Evolutionary conservation across 495 filamentous ascomycete species (phyloP).

Genomic region (Penicillium flavigenum): DNA sequence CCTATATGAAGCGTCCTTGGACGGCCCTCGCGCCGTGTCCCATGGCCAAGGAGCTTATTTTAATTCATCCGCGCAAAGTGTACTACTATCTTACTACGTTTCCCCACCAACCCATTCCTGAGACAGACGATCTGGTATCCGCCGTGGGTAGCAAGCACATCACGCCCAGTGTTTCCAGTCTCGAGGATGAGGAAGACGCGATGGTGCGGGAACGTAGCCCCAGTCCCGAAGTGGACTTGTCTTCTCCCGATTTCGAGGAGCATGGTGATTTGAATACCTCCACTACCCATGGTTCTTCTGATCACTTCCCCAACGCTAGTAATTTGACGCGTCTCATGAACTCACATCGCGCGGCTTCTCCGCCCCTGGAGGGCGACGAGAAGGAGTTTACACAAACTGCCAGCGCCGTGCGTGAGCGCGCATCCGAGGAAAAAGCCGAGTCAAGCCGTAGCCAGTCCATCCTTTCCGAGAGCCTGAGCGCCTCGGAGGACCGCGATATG

Average conservation of each 20-base stretch:
- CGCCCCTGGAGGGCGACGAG: slow-evolving; percentile 92
- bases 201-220: slow-evolving; percentile 72
- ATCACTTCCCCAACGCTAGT: slow-evolving; percentile 32
- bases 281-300: slow-evolving; percentile 49
- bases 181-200: slow-evolving; percentile 70
- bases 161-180: slow-evolving; percentile 81
- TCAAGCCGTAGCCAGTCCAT: slow-evolving; percentile 33
- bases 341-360: slow-evolving; percentile 70
- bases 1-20: slow-evolving; percentile 89
- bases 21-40: slow-evolving; percentile 79
- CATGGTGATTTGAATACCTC: slow-evolving; percentile 50
- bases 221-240: slow-evolving; percentile 91
- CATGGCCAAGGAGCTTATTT: slow-evolving; percentile 85
- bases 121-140: slow-evolving; percentile 55
- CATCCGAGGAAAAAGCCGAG: slow-evolving; percentile 52
- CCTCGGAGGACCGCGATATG: slow-evolving; percentile 33
- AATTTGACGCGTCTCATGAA: slow-evolving; percentile 50
- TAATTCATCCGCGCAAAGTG: slow-evolving; percentile 88
- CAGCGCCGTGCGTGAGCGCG: slow-evolving; percentile 76
- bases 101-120: slow-evolving; percentile 79
- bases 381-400: slow-evolving; percentile 96
- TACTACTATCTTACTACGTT: slow-evolving; percentile 92
- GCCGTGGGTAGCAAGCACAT: slow-evolving; percentile 54
- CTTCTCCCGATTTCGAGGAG: slow-evolving; percentile 80
- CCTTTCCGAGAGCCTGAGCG: slow-evolving; percentile 38